Evolutionary conservation across 1,284 basidiomycete genomes (phyloP), one percentile per base, ranked within the genome.

Genomic region (Cystobasidiaceae sp.): DNA sequence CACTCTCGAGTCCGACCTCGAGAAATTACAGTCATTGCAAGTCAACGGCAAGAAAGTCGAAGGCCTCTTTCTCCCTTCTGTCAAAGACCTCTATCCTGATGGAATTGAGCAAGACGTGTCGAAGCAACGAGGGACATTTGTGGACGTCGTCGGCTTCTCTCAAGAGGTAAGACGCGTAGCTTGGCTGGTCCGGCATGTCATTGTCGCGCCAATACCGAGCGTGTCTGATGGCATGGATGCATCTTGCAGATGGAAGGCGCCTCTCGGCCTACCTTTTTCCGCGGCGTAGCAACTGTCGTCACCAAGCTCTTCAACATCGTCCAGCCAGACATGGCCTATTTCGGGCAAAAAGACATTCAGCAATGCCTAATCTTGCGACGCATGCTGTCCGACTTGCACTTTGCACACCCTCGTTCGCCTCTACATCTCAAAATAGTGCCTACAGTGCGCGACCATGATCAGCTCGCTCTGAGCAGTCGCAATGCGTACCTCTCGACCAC

Each of bases 271-370:
- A 86, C 86, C 23, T 98, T 97, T 80, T 97, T 98, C 80, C 84
- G 91, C 63, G 94, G 94, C 2, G 94, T 98, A 2, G 89, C 93
- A 0, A 98, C 94, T 0, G 86, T 97, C 50, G 92, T 94, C 63
- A 89, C 89, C 2, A 98, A 97, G 77, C 82, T 97, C 13, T 97
- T 97, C 81, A 93, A 97, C 75, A 84, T 85, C 49, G 83, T 97
- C 45, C 85, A 94, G 89, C 94, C 94, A 2, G 90, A 90, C 57
- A 84, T 85, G 64, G 86, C 90, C 23, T 98, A 97, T 77, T 97
- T 98, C 73, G 94, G 96, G 0, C 94, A 97, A 77, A 98, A 98
- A 77, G 94, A 98, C 75, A 97, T 98, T 62, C 94, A 98, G 75
- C 94, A 98, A 76, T 90, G 89, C 0, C 78, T 97, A 7, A 78